Base-by-base conservation (phyloP, 2,329 filamentous ascomycete species). In the Alternaria sp. region DNA sequence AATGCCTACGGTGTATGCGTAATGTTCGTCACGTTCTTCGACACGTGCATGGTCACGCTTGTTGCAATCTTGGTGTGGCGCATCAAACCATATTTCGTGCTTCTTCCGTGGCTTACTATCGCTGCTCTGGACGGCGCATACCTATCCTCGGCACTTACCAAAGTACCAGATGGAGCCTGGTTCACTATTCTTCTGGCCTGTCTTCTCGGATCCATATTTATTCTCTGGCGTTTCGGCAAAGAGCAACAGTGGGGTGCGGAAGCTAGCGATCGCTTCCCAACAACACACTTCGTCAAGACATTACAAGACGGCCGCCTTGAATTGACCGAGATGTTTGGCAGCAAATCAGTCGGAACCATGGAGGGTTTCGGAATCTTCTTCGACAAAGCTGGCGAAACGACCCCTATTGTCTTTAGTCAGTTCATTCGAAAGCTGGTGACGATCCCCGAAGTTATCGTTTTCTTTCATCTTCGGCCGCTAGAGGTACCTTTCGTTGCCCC, bases 1-100 rank as follows among this genome's bases (percentile, higher is more conserved):
- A 88, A 92, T 68, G 91, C 91, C 0, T 93, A 93, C 68, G 90
- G 91, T 39, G 88, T 92, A 7, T 94, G 91, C 66, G 91, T 94
- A 72, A 92, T 93, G 68, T 86, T 91, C 49, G 91, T 93, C 43
- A 92, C 91, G 0, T 92, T 93, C 73, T 88, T 94, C 70, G 90
- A 89, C 55, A 93, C 91, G 0, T 89, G 86, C 75, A 88, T 94
- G 84, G 88, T 92, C 1, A 85, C 89, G 0, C 80, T 94, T 1
- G 89, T 90, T 1, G 88, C 91, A 0, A 82, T 93, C 3, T 82
- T 93, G 38, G 88, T 92, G 39, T 94, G 91, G 91, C 83, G 86
- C 20, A 75, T 90, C 26, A 84, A 86, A 2, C 80, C 86, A 2
- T 82, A 83, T 53, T 66, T 89, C n/a, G 88, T 93, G 7, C 70